Percentiles rank a stretch among this genome's conserved stretches.
phyloP scores from a whole-genome alignment of 2,329 filamentous ascomycete genomes.

The Aspergillus alliaceus region DNA sequence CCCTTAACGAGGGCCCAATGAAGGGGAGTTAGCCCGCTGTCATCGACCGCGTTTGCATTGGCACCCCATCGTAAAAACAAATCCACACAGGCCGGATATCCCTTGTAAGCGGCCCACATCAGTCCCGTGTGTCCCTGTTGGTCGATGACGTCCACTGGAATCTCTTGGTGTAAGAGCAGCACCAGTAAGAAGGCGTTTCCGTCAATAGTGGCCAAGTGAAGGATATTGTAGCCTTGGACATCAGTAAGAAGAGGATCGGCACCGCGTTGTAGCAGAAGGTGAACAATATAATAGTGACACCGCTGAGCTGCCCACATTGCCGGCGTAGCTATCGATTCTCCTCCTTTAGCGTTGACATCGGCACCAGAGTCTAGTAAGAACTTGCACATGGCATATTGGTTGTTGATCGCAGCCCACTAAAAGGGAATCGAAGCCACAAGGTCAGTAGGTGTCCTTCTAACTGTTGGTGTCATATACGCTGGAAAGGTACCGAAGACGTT shows the following conservation, averaged over 20 bases:
- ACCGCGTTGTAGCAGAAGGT: constrained; percentile 85
- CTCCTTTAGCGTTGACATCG: constrained; percentile 91
- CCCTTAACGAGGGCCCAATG: constrained; percentile 98
- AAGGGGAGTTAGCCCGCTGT: constrained; percentile 89
- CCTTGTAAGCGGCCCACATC: constrained; percentile 99
- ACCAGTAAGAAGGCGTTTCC: constrained; percentile 89
- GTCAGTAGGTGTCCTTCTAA: constrained; percentile 8
- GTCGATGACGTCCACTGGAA: constrained; percentile 89
- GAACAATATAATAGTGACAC: constrained; percentile 94
- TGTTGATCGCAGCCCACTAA: constrained; percentile 98
- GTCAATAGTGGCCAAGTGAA: constrained; percentile 96
- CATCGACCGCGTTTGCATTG: constrained; percentile 84
- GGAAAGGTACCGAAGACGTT: not conserved
- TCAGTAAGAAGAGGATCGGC: constrained; percentile 92
- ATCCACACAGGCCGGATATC: constrained; percentile 88
- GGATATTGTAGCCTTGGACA: constrained; percentile 94
- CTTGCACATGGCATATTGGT: constrained; percentile 95
- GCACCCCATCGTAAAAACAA: constrained; percentile 93
- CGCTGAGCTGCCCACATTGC: constrained; percentile 96
- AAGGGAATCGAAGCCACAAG: constrained; percentile 11
- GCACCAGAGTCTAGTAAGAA: constrained; percentile 85
- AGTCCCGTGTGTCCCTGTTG: constrained; percentile 87
- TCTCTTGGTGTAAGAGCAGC: constrained; percentile 89
- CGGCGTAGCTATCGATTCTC: constrained; percentile 89
- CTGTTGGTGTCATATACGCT: not conserved